phyloP scores from a whole-genome alignment of 176 grass and related monocot species.

The Juncus inflexus region DNA sequence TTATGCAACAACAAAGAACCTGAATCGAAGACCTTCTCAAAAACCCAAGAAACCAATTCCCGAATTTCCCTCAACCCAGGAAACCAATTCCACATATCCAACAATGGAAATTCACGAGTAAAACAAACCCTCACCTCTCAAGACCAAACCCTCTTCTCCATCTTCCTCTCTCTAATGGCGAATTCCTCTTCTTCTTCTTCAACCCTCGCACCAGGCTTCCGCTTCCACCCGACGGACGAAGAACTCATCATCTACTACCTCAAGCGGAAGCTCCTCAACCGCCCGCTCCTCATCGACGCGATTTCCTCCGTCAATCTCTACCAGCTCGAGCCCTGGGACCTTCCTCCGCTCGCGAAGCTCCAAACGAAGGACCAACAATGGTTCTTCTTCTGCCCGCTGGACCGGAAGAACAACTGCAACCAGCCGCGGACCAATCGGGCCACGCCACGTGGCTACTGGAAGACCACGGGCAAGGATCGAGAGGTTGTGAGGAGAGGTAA shows the following conservation, averaged over 20 bases:
- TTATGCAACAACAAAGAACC: too few species aligned
- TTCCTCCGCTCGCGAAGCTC: constrained; percentile 57
- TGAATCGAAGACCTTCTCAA: too few species aligned
- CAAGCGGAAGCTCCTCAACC: constrained; percentile 46
- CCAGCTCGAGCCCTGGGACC: constrained; percentile 83
- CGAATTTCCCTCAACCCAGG: too few species aligned
- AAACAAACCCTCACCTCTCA: not conserved
- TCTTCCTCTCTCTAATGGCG: constrained; percentile 1
- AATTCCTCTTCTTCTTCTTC: constrained; percentile 24
- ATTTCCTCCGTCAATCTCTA: constrained; percentile 89
- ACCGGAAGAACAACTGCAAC: constrained; percentile 47
- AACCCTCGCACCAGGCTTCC: constrained; percentile 46
- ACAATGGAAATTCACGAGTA: too few species aligned
- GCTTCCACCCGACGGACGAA: constrained; percentile 33
- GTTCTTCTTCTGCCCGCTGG: constrained; percentile 88
- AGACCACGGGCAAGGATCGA: constrained; percentile 94
- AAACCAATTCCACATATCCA: too few species aligned
- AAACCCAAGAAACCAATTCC: too few species aligned
- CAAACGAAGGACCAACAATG: constrained; percentile 78
- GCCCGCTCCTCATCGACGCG: constrained; percentile 56
- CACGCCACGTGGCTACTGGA: constrained; percentile 76
- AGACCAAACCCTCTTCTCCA: not conserved
- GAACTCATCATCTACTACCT: constrained; percentile 91
- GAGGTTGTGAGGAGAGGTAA: constrained; percentile 44
- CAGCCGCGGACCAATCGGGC: constrained; percentile 75